These are phyloP conservation scores for Beauveria bassiana DNA, from an alignment of 2,329 filamentous ascomycete species.

Conservation along the genomic window DNA sequence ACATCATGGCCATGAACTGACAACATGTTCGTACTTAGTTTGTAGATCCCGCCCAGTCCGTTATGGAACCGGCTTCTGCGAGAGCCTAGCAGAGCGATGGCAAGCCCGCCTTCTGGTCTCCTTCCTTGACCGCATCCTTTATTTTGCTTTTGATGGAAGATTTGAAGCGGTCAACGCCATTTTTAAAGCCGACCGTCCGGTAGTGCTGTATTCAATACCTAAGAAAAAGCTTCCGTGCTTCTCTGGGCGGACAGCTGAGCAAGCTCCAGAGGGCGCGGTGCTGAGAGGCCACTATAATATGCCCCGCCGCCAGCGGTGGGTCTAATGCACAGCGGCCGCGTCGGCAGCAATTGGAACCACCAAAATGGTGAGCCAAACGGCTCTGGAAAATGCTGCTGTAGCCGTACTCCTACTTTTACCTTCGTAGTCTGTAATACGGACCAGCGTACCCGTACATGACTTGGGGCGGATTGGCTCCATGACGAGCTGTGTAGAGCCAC, in stretches of 20 bases:
- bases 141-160: background rate
- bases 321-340: slow-evolving; percentile 6
- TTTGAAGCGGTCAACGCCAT: slow-evolving; percentile 4
- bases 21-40: background rate
- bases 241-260: background rate
- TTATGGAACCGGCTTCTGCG: background rate
- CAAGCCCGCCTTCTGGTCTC: background rate
- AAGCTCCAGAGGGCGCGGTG: background rate
- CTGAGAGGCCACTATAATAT: background rate
- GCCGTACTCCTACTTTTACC: no score
- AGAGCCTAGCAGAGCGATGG: background rate
- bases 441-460: background rate
- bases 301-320: slow-evolving; percentile 8
- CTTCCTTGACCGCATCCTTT: slow-evolving; percentile 3
- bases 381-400: background rate
- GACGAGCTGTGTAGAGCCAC: background rate
- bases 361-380: background rate
- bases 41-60: background rate
- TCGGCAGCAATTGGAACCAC: background rate
- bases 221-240: background rate
- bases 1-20: background rate
- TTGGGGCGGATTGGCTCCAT: background rate
- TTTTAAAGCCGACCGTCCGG: background rate
- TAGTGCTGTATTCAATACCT: background rate
- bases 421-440: background rate